Evolutionary conservation across 1,284 basidiomycete species (phyloP), one percentile per base, ranked within the genome.

Genomic region (Taiwanofungus camphoratus): DNA sequence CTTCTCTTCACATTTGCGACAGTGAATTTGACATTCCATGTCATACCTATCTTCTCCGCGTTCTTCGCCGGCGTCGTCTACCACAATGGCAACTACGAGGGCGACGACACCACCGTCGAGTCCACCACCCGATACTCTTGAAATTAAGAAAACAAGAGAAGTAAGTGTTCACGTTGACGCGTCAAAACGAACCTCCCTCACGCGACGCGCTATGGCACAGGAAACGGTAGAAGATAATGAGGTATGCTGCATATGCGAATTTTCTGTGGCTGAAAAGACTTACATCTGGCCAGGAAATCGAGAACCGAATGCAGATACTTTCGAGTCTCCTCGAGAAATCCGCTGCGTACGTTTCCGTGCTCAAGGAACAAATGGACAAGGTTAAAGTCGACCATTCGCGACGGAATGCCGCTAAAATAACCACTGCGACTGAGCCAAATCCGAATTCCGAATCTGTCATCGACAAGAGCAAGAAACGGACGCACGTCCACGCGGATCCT

Each of bases 301-400:
- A 47, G 8, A 27, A 37, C 19, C 52, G 52, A 2, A 30, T 57
- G 15, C 35, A 60, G 7, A 69, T 73, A 13, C 73, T 87, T 19
- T 67, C 77, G 39, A 71, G 64, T 21, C 71, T 87, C 15, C 70
- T 87, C 19, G 69, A 82, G 44, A 79, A 78, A 51, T 84, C 82
- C 0, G 72, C 73, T 1, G 65, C 76, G 9, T 87, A 79, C 52
- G 76, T 83, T 0, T 66, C 62, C 32, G 66, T 83, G 20, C 64
- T 88, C 5, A 75, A 77, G 40, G 62, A 71, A 19, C 73, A 77
- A 43, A 87, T 87, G 79, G 78, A 83, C 53, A 66, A 66, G 42
- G 65, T 60, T 23, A 67, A 65, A 33, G 58, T 49, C 3, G 31
- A 31, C 36, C 34, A 43, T 21, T 41, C 26, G 13, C 46, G 24